A percentile compares a stretch with the other conserved stretches of the same genome.
Conservation (phyloP, 1,284 basidiomycete genomes). For the Sanghuangporus sanghuang region DNA sequence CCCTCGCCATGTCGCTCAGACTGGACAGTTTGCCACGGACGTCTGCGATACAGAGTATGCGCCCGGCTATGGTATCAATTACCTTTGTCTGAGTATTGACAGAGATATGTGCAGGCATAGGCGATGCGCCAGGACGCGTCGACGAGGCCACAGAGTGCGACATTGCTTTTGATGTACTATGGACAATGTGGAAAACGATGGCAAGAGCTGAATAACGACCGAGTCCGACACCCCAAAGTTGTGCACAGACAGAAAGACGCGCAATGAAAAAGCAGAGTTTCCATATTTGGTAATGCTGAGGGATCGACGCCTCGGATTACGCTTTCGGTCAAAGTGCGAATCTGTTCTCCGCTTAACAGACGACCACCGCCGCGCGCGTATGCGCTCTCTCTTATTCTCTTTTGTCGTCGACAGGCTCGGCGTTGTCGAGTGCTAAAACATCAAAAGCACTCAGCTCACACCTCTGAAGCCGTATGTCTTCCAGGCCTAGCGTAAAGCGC, state of each 20-base stretch:
- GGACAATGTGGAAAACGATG: conserved; percentile 25
- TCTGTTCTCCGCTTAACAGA: not conserved
- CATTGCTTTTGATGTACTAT: conserved; percentile 31
- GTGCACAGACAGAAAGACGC: not conserved
- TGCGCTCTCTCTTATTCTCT: not conserved
- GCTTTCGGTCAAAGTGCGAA: not conserved
- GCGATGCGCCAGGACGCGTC: conserved; percentile 49
- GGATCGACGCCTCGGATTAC: not conserved
- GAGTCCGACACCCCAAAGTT: not conserved
- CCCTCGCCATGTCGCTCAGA: conserved; percentile 87
- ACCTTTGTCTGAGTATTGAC: conserved; percentile 76
- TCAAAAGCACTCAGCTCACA: not conserved
- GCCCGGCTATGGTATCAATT: conserved; percentile 71
- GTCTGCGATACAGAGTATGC: conserved; percentile 95
- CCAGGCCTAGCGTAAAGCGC: conserved; percentile 26
- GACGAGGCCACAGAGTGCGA: conserved; percentile 49
- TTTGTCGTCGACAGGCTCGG: conserved; percentile 1
- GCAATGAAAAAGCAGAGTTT: not conserved
- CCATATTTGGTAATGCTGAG: not conserved
- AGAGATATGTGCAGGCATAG: conserved; percentile 43
- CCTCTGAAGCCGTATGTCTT: conserved; percentile 1
- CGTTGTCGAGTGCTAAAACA: not conserved
- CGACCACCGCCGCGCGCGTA: not conserved
- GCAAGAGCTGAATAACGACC: not conserved
- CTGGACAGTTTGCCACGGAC: conserved; percentile 85